Percentiles rank a stretch among this genome's conserved stretches.
phyloP scores from a whole-genome alignment of 176 grass and related monocot genomes.

The Lolium perenne region DNA sequence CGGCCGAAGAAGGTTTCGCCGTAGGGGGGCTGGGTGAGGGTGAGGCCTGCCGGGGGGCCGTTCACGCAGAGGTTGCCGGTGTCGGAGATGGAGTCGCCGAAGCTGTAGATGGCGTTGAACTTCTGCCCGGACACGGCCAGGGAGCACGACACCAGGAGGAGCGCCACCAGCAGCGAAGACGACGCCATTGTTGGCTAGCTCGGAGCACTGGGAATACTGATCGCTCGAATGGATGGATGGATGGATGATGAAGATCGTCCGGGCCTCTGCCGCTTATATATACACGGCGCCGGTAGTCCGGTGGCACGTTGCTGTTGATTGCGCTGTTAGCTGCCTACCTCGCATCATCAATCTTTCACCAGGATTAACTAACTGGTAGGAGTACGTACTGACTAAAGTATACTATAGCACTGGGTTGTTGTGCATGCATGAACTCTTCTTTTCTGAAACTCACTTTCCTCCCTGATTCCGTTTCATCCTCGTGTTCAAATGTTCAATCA shows the following conservation, averaged over 20 bases:
- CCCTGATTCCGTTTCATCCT: not conserved
- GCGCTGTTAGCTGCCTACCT: conserved; percentile 46
- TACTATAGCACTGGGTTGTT: not conserved
- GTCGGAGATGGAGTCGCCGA: conserved; percentile 92
- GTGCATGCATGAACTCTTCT: conserved; percentile 45
- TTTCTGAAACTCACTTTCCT: not conserved
- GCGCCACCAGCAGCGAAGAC: conserved; percentile 12
- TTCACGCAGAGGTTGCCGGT: conserved; percentile 88
- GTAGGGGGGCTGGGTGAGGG: conserved; percentile 73
- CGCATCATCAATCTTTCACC: conserved; percentile 5
- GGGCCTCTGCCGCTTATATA: conserved; percentile 32
- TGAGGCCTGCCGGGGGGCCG: conserved; percentile 61
- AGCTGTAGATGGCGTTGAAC: conserved; percentile 86
- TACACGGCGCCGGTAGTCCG: conserved; percentile 29
- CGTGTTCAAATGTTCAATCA: conserved; percentile 38
- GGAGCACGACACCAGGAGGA: conserved; percentile 32
- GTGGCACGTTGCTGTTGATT: conserved; percentile 49
- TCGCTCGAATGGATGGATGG: not conserved
- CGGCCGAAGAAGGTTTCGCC: conserved; percentile 84
- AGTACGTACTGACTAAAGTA: not conserved
- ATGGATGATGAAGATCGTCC: not conserved
- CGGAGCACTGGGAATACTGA: conserved; percentile 4
- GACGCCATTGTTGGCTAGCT: conserved; percentile 43
- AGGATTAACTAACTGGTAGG: not conserved
- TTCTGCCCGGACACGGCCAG: conserved; percentile 53